A percentile compares a stretch with the other conserved stretches of the same genome.
phyloP scores from a whole-genome alignment of 2,329 filamentous ascomycete genomes.

The Alternaria metachromatica region DNA sequence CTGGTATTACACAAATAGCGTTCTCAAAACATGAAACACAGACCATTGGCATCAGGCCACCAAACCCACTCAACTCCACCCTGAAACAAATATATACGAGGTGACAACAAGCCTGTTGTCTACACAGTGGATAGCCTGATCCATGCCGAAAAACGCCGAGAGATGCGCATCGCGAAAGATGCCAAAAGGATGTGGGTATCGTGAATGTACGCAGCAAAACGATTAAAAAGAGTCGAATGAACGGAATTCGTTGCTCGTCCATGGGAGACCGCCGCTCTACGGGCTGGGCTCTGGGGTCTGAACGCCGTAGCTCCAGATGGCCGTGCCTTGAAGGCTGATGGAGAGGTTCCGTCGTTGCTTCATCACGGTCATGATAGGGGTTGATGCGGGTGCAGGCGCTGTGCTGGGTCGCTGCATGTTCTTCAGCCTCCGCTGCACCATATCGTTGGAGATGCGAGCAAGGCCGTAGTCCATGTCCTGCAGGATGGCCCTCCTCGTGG shows the following conservation, averaged over 20 bases:
- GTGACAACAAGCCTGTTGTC: slow-evolving; percentile 6
- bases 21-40: slow-evolving; percentile 6
- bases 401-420: slow-evolving; percentile 37
- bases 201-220: slow-evolving; percentile 15
- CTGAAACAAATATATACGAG: not conserved
- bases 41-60: not conserved
- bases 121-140: not conserved
- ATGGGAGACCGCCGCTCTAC: slow-evolving; percentile 17
- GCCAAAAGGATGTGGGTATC: slow-evolving; percentile 26
- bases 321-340: slow-evolving; percentile 35
- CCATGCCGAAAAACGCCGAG: slow-evolving; percentile 11
- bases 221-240: slow-evolving; percentile 3
- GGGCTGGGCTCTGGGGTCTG: slow-evolving; percentile 51
- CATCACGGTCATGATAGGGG: not conserved
- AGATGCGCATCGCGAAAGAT: slow-evolving; percentile 8
- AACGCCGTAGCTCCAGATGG: slow-evolving; percentile 42
- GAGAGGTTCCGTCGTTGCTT: slow-evolving; percentile 32
- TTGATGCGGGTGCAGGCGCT: not conserved
- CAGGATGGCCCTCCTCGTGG: slow-evolving; percentile 43
- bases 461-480: slow-evolving; percentile 48
- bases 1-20: slow-evolving; percentile 18
- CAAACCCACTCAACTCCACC: slow-evolving; percentile 1
- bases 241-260: slow-evolving; percentile 9
- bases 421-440: slow-evolving; percentile 38
- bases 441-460: slow-evolving; percentile 42